Evolutionary conservation across 2,329 filamentous ascomycete genomes (phyloP).

Genomic region (Penicillium expansum): DNA sequence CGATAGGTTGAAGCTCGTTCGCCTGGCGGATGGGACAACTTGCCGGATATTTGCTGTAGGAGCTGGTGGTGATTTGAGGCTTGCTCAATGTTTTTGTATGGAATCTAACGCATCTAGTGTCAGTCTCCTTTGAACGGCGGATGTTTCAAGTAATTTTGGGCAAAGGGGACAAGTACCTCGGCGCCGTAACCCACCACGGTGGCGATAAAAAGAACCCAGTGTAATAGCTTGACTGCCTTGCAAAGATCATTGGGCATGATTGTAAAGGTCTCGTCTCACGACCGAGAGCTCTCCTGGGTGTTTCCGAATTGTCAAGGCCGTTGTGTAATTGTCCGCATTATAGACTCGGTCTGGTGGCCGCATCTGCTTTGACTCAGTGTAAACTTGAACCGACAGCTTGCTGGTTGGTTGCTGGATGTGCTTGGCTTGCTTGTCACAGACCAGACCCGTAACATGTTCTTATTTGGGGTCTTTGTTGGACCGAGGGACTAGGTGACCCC

Average conservation of each 20-base stretch:
- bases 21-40: background rate
- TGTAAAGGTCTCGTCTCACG: background rate
- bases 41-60: background rate
- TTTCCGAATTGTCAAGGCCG: no score
- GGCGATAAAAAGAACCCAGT: background rate
- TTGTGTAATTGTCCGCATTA: background rate
- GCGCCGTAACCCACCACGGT: background rate
- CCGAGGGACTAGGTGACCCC: background rate
- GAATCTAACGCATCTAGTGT: background rate
- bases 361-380: no score
- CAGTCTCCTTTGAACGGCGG: background rate
- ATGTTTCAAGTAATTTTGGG: background rate
- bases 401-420: background rate
- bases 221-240: background rate
- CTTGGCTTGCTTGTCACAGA: background rate
- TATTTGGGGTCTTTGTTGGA: background rate
- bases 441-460: background rate
- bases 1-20: background rate
- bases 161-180: background rate
- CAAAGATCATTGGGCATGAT: background rate
- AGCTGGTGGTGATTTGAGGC: background rate
- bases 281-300: no score
- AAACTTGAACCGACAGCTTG: background rate
- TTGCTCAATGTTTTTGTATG: no score
- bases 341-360: background rate